Evolutionary conservation across 1,284 basidiomycete species (phyloP).

Genomic region (Caloboletus firmus): DNA sequence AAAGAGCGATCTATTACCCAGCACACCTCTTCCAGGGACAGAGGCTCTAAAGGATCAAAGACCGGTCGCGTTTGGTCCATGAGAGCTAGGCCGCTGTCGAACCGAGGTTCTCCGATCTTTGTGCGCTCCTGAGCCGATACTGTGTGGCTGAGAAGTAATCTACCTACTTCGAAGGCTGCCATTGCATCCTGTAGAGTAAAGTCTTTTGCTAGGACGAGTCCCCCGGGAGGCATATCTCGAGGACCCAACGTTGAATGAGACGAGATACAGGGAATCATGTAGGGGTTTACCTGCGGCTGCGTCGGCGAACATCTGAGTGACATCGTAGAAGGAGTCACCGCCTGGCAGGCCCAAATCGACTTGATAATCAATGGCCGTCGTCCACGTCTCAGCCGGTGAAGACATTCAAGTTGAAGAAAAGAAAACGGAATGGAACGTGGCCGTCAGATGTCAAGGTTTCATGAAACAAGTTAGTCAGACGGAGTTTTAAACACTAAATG

Average conservation of each 20-base stretch:
- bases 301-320: slow-evolving; percentile 55
- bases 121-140: slow-evolving; percentile 13
- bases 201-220: slow-evolving; percentile 66
- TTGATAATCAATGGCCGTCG: slow-evolving; percentile 20
- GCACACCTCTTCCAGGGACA: slow-evolving; percentile 76
- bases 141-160: neutral
- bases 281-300: slow-evolving; percentile 51
- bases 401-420: slow-evolving; percentile 1
- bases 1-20: slow-evolving; percentile 85
- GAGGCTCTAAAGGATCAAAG: slow-evolving; percentile 66
- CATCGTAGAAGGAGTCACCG: slow-evolving; percentile 58
- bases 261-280: slow-evolving; percentile 5
- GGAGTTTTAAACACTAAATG: slow-evolving; percentile 35
- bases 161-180: slow-evolving; percentile 79
- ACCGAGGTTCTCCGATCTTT: slow-evolving; percentile 86
- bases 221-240: slow-evolving; percentile 65
- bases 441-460: slow-evolving; percentile 8
- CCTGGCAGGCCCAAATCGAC: slow-evolving; percentile 45
- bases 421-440: neutral
- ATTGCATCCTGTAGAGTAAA: slow-evolving; percentile 83
- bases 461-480: slow-evolving; percentile 12
- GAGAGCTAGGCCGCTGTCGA: slow-evolving; percentile 78
- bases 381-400: slow-evolving; percentile 5
- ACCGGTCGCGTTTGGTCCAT: slow-evolving; percentile 43
- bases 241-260: slow-evolving; percentile 11